Evolutionary conservation across 345 rosid species (phyloP), one percentile per base, ranked within the genome.

Genomic region (Trapa bicornis): DNA sequence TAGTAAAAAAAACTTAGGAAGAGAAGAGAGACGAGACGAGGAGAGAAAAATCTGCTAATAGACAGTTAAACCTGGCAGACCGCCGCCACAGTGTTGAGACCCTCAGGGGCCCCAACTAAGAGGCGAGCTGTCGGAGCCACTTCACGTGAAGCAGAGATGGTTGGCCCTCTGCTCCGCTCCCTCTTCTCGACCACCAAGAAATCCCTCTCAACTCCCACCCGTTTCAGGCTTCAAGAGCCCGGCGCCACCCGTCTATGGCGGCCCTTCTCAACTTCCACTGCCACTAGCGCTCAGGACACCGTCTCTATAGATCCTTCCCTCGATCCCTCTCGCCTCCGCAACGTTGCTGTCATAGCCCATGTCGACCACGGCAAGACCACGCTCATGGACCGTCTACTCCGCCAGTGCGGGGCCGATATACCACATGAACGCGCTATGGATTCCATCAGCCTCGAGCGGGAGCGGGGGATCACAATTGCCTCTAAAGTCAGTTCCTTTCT

Each of bases 351-450:
- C 22, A 94, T 94, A 10, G 99, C 99, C 37, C 99, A 91, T 67
- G 99, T 94, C 56, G 99, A 94, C 80, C 97, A 94, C 33, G 99
- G 99, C 15, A 91, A 94, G 84, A 94, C 99, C 2, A 94, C 99
- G 5, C 88, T 94, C 37, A 94, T 91, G 99, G 99, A 94, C 85
- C 78, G 99, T 54, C 75, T 94, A 64, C 89, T 94, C 3, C 84
- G 97, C 74, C 97, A 94, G 95, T 94, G 99, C 76, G 99, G 99
- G 8, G 96, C 99, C 2, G 96, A 91, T 66, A 84, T 94, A 35
- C 96, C 99, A 0, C 99, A 94, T 60, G 99, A 94, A 74, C 96
- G 97, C 48, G 97, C 99, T 73, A 94, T 94, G 99, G 99, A 94
- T 63, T 94, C 99, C 64, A 94, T 85, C 70, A 87, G 80, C 77